phyloP scores from a whole-genome alignment of 148 eudicot genomes.

The Arbutus unedo region DNA sequence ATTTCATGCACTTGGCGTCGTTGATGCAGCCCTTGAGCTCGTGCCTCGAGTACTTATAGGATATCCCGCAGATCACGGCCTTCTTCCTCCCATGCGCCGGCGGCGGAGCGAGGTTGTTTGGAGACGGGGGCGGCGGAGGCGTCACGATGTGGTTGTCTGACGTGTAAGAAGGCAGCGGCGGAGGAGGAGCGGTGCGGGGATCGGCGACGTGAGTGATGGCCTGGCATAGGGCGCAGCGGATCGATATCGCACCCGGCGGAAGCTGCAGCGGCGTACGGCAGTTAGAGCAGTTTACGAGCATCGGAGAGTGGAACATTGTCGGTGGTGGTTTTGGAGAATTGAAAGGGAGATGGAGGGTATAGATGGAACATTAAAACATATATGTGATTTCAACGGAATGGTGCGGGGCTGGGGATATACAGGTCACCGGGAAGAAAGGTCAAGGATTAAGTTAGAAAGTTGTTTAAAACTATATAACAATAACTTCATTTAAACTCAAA shows the following conservation, averaged over 20 bases:
- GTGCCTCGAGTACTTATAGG: conserved; percentile 57
- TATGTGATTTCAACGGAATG: not conserved
- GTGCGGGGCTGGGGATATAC: not conserved
- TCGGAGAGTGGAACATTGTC: conserved; percentile 31
- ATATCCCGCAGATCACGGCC: conserved; percentile 88
- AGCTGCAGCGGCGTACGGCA: conserved; percentile 81
- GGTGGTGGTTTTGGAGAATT: not conserved
- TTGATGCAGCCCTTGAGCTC: conserved; percentile 89
- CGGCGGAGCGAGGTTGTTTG: conserved; percentile 49
- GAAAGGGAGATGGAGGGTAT: not conserved
- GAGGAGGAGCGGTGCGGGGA: conserved; percentile 40
- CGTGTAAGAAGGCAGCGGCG: conserved; percentile 14
- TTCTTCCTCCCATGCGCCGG: conserved; percentile 57
- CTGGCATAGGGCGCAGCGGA: conserved; percentile 82
- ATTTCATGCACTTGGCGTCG: conserved; percentile 91
- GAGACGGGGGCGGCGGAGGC: conserved; percentile 34
- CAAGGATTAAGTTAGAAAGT: too few species aligned
- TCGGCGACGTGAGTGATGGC: conserved; percentile 62
- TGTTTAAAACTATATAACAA: too few species aligned
- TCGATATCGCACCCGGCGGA: conserved; percentile 74
- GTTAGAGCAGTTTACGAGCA: conserved; percentile 77
- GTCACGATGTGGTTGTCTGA: conserved; percentile 8
- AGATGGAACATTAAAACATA: not conserved
- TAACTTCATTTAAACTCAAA: too few species aligned
- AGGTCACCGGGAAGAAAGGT: too few species aligned